These are phyloP conservation scores for Didymella exigua DNA, from an alignment of 2,329 filamentous ascomycete genomes.

Conservation along the genomic window DNA sequence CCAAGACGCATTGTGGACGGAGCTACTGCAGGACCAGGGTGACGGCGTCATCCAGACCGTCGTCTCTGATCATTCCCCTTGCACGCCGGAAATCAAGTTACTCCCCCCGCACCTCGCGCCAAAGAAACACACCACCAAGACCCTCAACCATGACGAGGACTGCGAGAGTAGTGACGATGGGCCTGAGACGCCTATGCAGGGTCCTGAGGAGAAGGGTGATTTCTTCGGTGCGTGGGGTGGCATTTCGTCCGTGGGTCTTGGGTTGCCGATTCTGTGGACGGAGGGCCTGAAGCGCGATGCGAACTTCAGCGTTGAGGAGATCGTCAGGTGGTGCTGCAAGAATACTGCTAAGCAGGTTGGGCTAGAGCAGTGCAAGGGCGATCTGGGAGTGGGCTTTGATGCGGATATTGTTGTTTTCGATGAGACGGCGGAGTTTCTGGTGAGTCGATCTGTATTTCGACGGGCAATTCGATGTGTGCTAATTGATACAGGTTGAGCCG, in stretches of 20 bases:
- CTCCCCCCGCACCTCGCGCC: conserved; percentile 73
- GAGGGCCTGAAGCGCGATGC: conserved; percentile 67
- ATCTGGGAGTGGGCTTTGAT: conserved; percentile 79
- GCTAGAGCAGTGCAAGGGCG: conserved; percentile 79
- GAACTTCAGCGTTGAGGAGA: conserved; percentile 69
- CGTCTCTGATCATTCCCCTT: conserved; percentile 94
- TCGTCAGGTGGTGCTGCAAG: conserved; percentile 82
- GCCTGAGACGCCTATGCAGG: conserved; percentile 40
- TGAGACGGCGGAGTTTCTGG: conserved; percentile 76
- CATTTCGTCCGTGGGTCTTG: conserved; percentile 90
- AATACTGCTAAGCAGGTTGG: conserved; percentile 91
- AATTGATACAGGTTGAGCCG: conserved; percentile 47
- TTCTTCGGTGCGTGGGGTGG: conserved; percentile 98
- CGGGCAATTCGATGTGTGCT: neutral
- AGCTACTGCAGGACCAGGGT: conserved; percentile 60
- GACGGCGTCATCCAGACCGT: conserved; percentile 88
- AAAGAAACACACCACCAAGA: conserved; percentile 42
- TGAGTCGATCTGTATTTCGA: too few species aligned
- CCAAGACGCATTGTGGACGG: conserved; percentile 85
- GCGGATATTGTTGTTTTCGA: conserved; percentile 94
- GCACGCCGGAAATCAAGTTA: conserved; percentile 91
- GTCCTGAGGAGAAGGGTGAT: conserved; percentile 66
- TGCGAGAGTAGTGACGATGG: conserved; percentile 40
- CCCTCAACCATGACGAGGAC: conserved; percentile 43
- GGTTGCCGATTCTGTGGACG: conserved; percentile 88